A percentile compares a stretch with the other conserved stretches of the same genome.
phyloP scores from a whole-genome alignment of 345 rosid species.

The Aethionema arabicum region DNA sequence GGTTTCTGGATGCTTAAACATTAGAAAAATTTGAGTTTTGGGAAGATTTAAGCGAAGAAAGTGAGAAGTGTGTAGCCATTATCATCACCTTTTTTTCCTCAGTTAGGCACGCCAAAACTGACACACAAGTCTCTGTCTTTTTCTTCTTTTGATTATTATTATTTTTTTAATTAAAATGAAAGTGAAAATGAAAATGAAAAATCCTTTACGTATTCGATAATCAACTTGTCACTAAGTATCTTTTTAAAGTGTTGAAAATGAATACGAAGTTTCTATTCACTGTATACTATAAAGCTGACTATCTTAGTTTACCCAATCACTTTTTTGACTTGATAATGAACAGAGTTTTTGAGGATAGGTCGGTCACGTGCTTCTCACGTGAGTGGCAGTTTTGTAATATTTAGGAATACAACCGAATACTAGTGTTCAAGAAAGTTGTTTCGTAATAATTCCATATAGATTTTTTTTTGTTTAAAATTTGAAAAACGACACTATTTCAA shows the following conservation, averaged over 20 bases:
- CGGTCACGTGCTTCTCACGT: too few species aligned
- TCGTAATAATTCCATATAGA: too few species aligned
- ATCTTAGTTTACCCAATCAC: too few species aligned
- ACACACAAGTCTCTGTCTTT: slow-evolving; percentile 16
- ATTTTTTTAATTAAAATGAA: neutral
- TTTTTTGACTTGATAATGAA: too few species aligned
- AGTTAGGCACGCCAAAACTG: slow-evolving; percentile 11
- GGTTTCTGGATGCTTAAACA: neutral
- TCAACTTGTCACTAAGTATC: neutral
- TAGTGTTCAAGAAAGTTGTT: too few species aligned
- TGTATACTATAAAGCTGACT: too few species aligned
- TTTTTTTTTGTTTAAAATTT: too few species aligned
- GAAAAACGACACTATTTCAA: too few species aligned
- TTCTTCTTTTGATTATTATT: slow-evolving; percentile 13
- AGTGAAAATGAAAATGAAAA: neutral
- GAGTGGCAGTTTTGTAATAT: too few species aligned
- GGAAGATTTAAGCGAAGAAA: slow-evolving; percentile 7
- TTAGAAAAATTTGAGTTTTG: neutral
- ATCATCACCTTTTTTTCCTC: neutral
- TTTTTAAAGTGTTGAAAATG: neutral
- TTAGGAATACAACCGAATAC: too few species aligned
- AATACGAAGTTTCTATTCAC: too few species aligned
- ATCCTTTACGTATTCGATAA: slow-evolving; percentile 14
- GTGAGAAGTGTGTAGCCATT: neutral
- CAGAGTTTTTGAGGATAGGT: too few species aligned